A percentile compares a stretch with the other conserved stretches of the same genome.
Evolutionary conservation across 2,329 filamentous ascomycete genomes (phyloP).

Genomic region (Claviceps sp.): DNA sequence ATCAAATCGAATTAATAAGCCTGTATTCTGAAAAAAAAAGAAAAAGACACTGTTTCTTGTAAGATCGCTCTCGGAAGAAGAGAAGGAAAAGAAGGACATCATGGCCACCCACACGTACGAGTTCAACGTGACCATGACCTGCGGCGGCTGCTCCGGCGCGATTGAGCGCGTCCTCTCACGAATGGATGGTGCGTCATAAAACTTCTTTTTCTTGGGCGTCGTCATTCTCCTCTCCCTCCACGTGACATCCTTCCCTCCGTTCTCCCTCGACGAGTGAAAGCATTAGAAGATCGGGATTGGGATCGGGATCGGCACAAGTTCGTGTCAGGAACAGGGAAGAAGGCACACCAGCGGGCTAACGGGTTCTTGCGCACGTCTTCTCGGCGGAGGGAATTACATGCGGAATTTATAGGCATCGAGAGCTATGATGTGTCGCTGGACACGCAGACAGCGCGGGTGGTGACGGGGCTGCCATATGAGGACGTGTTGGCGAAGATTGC

Average conservation of each 20-base stretch:
- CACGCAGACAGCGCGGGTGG: conserved; percentile 66
- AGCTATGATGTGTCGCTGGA: conserved; percentile 80
- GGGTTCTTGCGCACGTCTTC: neutral
- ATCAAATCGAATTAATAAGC: no score
- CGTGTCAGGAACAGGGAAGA: no score
- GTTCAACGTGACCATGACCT: conserved; percentile 90
- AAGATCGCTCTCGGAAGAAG: neutral
- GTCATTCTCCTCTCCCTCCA: no score
- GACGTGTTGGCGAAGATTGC: conserved; percentile 76
- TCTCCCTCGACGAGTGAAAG: no score
- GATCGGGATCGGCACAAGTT: no score
- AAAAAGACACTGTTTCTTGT: neutral
- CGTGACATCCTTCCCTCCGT: no score
- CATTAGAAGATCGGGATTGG: no score
- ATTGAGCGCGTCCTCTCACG: conserved; percentile 86
- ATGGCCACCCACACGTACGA: conserved; percentile 62
- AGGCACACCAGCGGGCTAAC: neutral
- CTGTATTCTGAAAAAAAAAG: neutral
- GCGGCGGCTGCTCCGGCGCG: conserved; percentile 90
- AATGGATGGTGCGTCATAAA: conserved; percentile 55
- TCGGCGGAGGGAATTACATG: neutral
- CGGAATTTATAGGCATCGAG: conserved; percentile 53
- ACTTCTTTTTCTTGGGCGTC: neutral
- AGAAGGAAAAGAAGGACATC: neutral
- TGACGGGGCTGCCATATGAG: conserved; percentile 61